A percentile compares a stretch with the other conserved stretches of the same genome.
These are phyloP conservation scores for Pholiota molesta DNA, from an alignment of 768 basidiomycete genomes.

Conservation along the genomic window DNA sequence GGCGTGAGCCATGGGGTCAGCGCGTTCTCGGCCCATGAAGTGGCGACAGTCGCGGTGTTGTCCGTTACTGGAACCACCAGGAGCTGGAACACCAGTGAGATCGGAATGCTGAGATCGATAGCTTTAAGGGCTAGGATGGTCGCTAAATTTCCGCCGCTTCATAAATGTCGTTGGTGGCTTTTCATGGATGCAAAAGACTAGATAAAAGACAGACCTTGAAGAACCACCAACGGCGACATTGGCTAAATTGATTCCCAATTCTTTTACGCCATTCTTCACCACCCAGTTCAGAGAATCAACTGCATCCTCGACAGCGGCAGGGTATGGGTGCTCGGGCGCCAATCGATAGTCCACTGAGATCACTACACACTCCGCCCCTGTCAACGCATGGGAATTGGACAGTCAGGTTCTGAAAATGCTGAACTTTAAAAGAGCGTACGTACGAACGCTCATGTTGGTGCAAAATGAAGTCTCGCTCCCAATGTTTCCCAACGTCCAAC, in stretches of 20 bases:
- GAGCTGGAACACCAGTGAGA: conserved; percentile 61
- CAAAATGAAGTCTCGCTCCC: conserved; percentile 61
- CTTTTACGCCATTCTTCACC: conserved; percentile 43
- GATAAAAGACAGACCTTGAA: conserved; percentile 52
- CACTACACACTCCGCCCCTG: conserved; percentile 64
- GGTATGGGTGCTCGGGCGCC: conserved; percentile 72
- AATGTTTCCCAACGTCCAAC: conserved; percentile 77
- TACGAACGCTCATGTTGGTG: conserved; percentile 62
- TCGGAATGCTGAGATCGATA: conserved; percentile 45
- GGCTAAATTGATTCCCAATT: conserved; percentile 51
- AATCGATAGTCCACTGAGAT: conserved; percentile 73
- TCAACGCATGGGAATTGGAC: not conserved
- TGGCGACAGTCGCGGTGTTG: conserved; percentile 58
- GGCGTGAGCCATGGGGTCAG: conserved; percentile 62
- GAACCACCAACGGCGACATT: conserved; percentile 74
- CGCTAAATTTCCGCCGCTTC: conserved; percentile 72
- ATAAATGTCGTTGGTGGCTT: not conserved
- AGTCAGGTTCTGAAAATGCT: not conserved
- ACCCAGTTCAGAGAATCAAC: conserved; percentile 71
- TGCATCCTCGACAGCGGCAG: conserved; percentile 71
- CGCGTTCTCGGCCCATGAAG: conserved; percentile 57
- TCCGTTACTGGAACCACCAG: conserved; percentile 75
- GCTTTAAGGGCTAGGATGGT: conserved; percentile 69
- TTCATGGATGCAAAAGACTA: not conserved
- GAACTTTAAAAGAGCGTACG: conserved; percentile 14